These are phyloP conservation scores for Thermomyces lanuginosus DNA, from an alignment of 2,329 filamentous ascomycete species.

Conservation along the genomic window DNA sequence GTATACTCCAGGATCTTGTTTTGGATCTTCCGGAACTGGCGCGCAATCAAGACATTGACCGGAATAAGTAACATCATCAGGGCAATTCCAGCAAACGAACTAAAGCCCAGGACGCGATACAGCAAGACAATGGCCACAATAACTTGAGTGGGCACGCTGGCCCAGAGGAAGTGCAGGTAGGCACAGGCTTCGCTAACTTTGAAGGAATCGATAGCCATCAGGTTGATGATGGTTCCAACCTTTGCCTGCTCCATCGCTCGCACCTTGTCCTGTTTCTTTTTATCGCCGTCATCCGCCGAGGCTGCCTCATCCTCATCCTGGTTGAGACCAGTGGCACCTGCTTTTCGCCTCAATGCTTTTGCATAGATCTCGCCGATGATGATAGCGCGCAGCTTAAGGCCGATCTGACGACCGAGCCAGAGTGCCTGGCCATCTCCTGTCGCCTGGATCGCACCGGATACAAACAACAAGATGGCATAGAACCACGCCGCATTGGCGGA, in stretches of 20 bases:
- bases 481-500: conserved; percentile 87
- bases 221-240: conserved; percentile 93
- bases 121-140: conserved; percentile 64
- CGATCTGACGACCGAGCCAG: conserved; percentile 88
- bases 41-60: conserved; percentile 76
- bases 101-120: conserved; percentile 79
- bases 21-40: conserved; percentile 69
- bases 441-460: conserved; percentile 66
- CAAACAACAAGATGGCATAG: conserved; percentile 77
- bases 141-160: conserved; percentile 76
- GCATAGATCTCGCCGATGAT: conserved; percentile 96
- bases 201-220: conserved; percentile 99
- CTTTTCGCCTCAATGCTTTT: conserved; percentile 83
- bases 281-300: conserved; percentile 39
- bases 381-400: conserved; percentile 80
- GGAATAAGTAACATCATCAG: conserved; percentile 82
- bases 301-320: conserved; percentile 42
- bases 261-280: conserved; percentile 20
- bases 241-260: conserved; percentile 48
- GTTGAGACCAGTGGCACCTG: conserved; percentile 58
- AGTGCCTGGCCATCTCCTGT: conserved; percentile 71
- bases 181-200: conserved; percentile 91
- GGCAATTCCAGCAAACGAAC: conserved; percentile 80
- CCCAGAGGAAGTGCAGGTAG: conserved; percentile 92
- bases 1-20: conserved; percentile 85